Evolutionary conservation across 352 stramenopile genomes (phyloP), one percentile per base, ranked within the genome.

Genomic region (Pythium angustatum): DNA sequence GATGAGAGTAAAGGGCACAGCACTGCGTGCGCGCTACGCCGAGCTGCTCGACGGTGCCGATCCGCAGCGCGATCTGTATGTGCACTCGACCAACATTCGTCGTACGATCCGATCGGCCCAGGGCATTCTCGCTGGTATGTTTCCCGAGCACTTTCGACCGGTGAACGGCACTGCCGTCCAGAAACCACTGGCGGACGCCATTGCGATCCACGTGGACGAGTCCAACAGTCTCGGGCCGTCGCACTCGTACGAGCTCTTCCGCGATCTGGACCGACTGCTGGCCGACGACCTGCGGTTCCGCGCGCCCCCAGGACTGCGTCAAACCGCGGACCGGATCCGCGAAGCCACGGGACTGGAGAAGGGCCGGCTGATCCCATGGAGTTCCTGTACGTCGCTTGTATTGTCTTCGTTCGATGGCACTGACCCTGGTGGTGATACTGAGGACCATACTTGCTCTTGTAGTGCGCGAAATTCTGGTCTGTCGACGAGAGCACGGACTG

Each of bases 381-480:
- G 83, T 21, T 79, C 69, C 57, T 70, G 85, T 94, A 62, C 54
- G 79, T 83, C 8, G 15, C 19, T 7, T n/a, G 15, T 8, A 48
- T 26, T 30, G 6, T 34, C 21, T 43, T 22, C 5, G 22, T 2
- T 28, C n/a, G n/a, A n/a, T 33, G 24, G 4, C 6, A 19, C 40
- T 40, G 38, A 24, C 6, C 1, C 7, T 33, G 26, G 14, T 44
- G n/a, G n/a, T n/a, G n/a, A n/a, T n/a, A n/a, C n/a, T n/a, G n/a
- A n/a, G n/a, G n/a, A n/a, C n/a, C n/a, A n/a, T n/a, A n/a, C n/a
- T n/a, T 12, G 22, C 17, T 36, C 5, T 19, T 40, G 0, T 14
- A 94, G 85, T 94, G 44, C 73, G 85, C 10, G 85, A 94, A 45
- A 79, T 91, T 41, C 68, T 94, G 31, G 72, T 88, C 38, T 91